phyloP scores from a whole-genome alignment of 805 yeast genomes.

The Lipomyces yamadae region DNA sequence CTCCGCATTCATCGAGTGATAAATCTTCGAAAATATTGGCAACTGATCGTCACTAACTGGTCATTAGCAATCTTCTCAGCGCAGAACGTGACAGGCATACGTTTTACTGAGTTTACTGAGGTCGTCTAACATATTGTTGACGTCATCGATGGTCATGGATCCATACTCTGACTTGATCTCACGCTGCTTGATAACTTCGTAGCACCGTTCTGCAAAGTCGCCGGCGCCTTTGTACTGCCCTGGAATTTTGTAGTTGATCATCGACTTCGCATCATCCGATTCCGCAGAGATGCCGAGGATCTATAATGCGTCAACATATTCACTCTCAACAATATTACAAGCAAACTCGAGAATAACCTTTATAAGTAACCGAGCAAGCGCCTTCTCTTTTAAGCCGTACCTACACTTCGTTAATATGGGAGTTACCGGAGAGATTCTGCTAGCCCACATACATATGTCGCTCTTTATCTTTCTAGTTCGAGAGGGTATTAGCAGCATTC shows the following conservation, averaged over 20 bases:
- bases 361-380: conserved; percentile 57
- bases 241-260: conserved; percentile 54
- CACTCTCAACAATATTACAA: neutral
- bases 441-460: conserved; percentile 47
- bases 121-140: conserved; percentile 55
- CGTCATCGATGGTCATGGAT: conserved; percentile 53
- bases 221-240: conserved; percentile 50
- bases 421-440: neutral
- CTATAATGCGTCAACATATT: conserved; percentile 45
- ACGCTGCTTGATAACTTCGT: conserved; percentile 57
- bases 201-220: conserved; percentile 55
- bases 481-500: neutral
- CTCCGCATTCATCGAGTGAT: conserved; percentile 58
- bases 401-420: neutral
- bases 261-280: conserved; percentile 61
- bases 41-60: conserved; percentile 47
- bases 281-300: conserved; percentile 63
- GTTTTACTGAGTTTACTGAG: conserved; percentile 46
- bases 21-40: conserved; percentile 54
- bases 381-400: conserved; percentile 67
- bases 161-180: conserved; percentile 50
- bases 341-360: conserved; percentile 27
- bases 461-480: conserved; percentile 52
- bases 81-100: conserved; percentile 7
- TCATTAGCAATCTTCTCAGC: neutral